phyloP scores from a whole-genome alignment of 1,284 basidiomycete genomes.

The Athelia sp. region DNA sequence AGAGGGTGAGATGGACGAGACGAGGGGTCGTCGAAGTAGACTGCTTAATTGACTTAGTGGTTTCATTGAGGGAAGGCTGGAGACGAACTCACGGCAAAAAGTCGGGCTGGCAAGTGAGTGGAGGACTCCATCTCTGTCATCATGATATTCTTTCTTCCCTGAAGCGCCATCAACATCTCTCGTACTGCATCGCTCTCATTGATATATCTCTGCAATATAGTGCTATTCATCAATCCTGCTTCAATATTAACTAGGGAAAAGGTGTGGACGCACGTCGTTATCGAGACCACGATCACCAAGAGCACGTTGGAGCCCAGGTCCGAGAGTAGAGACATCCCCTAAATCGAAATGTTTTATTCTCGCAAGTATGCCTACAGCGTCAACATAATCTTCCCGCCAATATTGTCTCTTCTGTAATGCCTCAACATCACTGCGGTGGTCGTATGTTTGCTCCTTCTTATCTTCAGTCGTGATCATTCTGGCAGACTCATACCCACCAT shows the following conservation, averaged over 20 bases:
- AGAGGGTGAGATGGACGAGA: constrained; percentile 58
- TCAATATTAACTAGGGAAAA: not conserved
- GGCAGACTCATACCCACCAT: constrained; percentile 17
- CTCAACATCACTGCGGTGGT: constrained; percentile 49
- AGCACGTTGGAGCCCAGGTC: constrained; percentile 39
- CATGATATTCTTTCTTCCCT: constrained; percentile 62
- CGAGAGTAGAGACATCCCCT: constrained; percentile 63
- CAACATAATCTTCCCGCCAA: constrained; percentile 61
- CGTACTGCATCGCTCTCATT: constrained; percentile 69
- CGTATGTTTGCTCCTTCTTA: constrained; percentile 26
- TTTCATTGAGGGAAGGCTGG: not conserved
- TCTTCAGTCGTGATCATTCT: constrained; percentile 9
- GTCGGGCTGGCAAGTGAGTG: no score
- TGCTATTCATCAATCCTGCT: not conserved
- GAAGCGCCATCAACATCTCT: constrained; percentile 67
- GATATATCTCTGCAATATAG: constrained; percentile 49
- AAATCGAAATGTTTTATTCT: constrained; percentile 46
- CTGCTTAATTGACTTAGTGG: constrained; percentile 34
- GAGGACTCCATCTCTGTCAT: constrained; percentile 33
- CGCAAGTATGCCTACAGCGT: constrained; percentile 32
- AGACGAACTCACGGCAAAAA: no score
- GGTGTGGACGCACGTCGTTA: constrained; percentile 23
- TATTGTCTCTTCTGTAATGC: constrained; percentile 58
- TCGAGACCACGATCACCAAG: constrained; percentile 24
- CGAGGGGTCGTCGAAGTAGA: constrained; percentile 32